Percentiles rank a stretch among this genome's conserved stretches.
Evolutionary conservation across 2,329 filamentous ascomycete species (phyloP).

Genomic region (Phyllosticta citribraziliensis): DNA sequence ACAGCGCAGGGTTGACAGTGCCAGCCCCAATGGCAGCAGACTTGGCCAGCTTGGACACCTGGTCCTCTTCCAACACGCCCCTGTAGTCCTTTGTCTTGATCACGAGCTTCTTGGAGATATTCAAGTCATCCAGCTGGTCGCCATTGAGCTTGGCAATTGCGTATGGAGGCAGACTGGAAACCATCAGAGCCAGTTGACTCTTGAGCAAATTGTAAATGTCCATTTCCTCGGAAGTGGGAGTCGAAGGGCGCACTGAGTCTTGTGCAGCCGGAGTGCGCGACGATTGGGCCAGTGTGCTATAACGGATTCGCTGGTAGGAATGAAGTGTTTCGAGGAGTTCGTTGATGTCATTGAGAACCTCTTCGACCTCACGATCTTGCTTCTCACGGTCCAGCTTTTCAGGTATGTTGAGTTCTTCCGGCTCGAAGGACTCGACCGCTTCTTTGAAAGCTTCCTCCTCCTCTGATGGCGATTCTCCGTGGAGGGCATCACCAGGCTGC

Average conservation of each 20-base stretch:
- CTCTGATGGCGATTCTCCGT: slow-evolving; percentile 19
- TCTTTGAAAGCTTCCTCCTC: slow-evolving; percentile 26
- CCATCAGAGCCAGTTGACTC: slow-evolving; percentile 62
- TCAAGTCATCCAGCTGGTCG: slow-evolving; percentile 71
- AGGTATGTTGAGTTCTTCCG: slow-evolving; percentile 18
- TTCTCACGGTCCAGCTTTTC: slow-evolving; percentile 28
- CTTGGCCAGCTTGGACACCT: slow-evolving; percentile 39
- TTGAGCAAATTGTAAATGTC: slow-evolving; percentile 63
- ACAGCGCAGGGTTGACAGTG: slow-evolving; percentile 19
- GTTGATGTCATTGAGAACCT: slow-evolving; percentile 62
- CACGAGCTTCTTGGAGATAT: slow-evolving; percentile 69
- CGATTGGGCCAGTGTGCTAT: slow-evolving; percentile 50
- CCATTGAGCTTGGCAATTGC: slow-evolving; percentile 79
- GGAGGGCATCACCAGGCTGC: slow-evolving; percentile 9
- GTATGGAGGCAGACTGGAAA: slow-evolving; percentile 70
- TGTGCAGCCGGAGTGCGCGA: slow-evolving; percentile 1
- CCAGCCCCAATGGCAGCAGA: slow-evolving; percentile 23
- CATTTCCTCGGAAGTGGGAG: slow-evolving; percentile 52
- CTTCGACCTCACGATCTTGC: slow-evolving; percentile 54
- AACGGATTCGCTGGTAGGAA: slow-evolving; percentile 71
- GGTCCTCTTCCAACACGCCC: slow-evolving; percentile 78
- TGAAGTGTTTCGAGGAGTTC: slow-evolving; percentile 67
- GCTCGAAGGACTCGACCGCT: slow-evolving; percentile 28
- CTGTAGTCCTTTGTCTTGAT: slow-evolving; percentile 63
- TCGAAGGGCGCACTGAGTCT: slow-evolving; percentile 37